phyloP scores from a whole-genome alignment of 106 monocot species.

The Dioscorea dumetorum region DNA sequence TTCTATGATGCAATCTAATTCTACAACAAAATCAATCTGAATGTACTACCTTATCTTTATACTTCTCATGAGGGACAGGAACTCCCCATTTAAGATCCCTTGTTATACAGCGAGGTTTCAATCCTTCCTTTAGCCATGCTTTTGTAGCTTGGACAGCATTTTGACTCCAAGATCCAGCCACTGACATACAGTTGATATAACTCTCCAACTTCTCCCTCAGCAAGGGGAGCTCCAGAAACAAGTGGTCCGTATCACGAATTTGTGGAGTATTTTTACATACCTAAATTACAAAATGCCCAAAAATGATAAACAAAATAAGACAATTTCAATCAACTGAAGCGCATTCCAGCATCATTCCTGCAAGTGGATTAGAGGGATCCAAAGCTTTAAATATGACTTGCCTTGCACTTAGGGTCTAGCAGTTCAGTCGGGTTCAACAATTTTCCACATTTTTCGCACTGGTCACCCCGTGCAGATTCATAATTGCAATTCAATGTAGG shows the following conservation, averaged over 20 bases:
- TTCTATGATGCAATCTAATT: no score
- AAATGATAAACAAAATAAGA: neutral
- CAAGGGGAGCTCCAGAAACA: conserved; percentile 86
- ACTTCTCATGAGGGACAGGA: conserved; percentile 92
- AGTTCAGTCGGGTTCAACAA: conserved; percentile 86
- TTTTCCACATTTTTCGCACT: conserved; percentile 95
- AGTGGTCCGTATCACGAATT: conserved; percentile 84
- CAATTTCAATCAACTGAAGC: neutral
- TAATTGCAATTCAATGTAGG: conserved; percentile 70
- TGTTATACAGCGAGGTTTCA: conserved; percentile 87
- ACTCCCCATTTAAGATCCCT: conserved; percentile 99
- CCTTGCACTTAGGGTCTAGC: conserved; percentile 92
- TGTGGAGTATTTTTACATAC: conserved; percentile 66
- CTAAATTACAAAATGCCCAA: conserved; percentile 18
- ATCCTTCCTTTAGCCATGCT: conserved; percentile 94
- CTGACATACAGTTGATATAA: conserved; percentile 64
- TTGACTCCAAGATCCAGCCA: conserved; percentile 77
- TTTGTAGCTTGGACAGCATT: conserved; percentile 91
- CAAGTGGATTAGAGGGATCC: neutral
- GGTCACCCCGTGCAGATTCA: conserved; percentile 81
- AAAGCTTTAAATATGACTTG: conserved; percentile 10
- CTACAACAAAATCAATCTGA: neutral
- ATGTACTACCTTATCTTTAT: conserved; percentile 74
- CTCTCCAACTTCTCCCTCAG: conserved; percentile 62
- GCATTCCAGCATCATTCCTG: neutral